Base-by-base conservation (phyloP, 768 basidiomycete species). In the Chalciporus sphaerocephalus region DNA sequence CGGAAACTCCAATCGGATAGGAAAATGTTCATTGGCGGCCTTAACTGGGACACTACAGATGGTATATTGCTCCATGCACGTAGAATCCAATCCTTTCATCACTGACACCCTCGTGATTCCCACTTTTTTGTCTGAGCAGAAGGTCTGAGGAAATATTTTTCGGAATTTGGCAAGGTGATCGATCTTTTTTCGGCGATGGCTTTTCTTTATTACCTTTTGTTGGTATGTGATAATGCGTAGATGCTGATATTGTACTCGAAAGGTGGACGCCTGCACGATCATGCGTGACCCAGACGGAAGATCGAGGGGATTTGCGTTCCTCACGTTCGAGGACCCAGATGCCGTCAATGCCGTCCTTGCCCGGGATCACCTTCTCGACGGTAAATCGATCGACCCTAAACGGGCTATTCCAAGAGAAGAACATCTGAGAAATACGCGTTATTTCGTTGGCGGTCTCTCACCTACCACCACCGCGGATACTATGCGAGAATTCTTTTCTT, bases 11-110 rank as follows among this genome's bases (percentile, higher is more conserved):
- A 21, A 36, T 52, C 61, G 53, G 59, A 60, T 79, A 91, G 89
- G 68, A 92, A 92, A 76, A 83, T 92, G 77, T 92, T 92, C 73
- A 83, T 92, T 66, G 89, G 89, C 57, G 89, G 89, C 59, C 75
- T 92, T 54, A 91, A 85, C 72, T 92, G 89, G 89, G 87, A 90
- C 62, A 92, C 89, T 61, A 87, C 84, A 70, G 89, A 91, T 74
- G 89, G 89, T 91, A 75, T 73, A 67, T 56, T 57, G 21, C 58
- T 60, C 32, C 53, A 51, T 49, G 53, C 53, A 48, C 50, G 53
- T 53, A 45, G 50, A 58, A 63, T 55, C 32, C 33, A 54, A 55
- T 45, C 2, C 52, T 22, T 48, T 55, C 42, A 6, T 50, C 54
- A 51, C 60, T 68, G 54, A 65, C 66, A 52, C 38, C 2, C 16